A percentile compares a stretch with the other conserved stretches of the same genome.
phyloP scores from a whole-genome alignment of 139 green algal genomes.

The Eudorina sp. region DNA sequence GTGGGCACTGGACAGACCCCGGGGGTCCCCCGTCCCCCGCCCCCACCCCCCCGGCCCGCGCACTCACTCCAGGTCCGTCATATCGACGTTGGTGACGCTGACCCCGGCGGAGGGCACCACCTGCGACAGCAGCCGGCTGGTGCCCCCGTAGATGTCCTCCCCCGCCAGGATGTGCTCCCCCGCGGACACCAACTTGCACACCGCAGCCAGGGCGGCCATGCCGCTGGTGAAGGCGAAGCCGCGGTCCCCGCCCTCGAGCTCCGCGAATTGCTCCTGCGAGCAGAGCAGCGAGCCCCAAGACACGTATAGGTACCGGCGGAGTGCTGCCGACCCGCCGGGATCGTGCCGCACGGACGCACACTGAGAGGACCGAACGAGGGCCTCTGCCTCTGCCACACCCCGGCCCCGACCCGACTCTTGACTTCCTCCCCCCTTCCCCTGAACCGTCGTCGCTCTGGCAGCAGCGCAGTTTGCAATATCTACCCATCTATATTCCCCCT shows the following conservation, averaged over 20 bases:
- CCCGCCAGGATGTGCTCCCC: slow-evolving; percentile 91
- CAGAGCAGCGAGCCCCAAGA: too few species aligned
- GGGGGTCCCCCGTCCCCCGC: neutral
- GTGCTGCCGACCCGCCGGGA: too few species aligned
- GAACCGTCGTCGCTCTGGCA: too few species aligned
- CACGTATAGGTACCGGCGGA: too few species aligned
- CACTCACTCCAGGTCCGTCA: slow-evolving; percentile 82
- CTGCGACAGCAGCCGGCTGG: slow-evolving; percentile 84
- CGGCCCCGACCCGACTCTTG: too few species aligned
- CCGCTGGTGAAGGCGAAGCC: slow-evolving; percentile 94
- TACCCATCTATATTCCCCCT: too few species aligned
- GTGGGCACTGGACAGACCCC: too few species aligned
- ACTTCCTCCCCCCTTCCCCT: too few species aligned
- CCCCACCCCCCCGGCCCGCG: neutral
- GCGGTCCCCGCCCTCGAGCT: slow-evolving; percentile 88
- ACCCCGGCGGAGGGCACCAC: slow-evolving; percentile 64
- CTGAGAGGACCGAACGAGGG: too few species aligned
- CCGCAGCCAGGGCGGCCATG: slow-evolving; percentile 93
- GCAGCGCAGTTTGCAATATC: too few species aligned
- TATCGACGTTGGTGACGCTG: slow-evolving; percentile 93
- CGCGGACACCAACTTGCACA: slow-evolving; percentile 71
- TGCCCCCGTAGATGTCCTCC: slow-evolving; percentile 98
- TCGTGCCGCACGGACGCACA: too few species aligned
- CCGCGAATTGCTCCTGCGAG: slow-evolving; percentile 81
- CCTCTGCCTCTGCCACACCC: too few species aligned